These are phyloP conservation scores for Salicornia ramosissima DNA, from an alignment of 148 eudicot genomes.

Conservation along the genomic window DNA sequence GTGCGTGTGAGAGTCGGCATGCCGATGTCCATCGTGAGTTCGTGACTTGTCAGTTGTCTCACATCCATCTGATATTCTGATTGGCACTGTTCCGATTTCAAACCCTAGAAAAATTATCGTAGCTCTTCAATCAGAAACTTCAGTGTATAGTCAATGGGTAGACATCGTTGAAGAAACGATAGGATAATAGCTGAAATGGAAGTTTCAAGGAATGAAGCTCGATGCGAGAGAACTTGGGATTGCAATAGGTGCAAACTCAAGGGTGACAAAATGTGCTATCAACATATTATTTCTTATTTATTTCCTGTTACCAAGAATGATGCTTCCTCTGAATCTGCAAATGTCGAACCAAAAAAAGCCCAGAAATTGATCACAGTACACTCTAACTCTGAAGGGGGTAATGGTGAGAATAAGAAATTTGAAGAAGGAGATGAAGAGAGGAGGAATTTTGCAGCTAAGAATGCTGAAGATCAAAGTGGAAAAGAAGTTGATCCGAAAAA, in stretches of 20 bases:
- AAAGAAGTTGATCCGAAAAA: not conserved
- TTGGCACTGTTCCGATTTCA: not conserved
- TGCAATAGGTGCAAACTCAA: not conserved
- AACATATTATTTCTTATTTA: slow-evolving; percentile 4
- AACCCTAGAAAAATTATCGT: not conserved
- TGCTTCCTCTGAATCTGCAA: not conserved
- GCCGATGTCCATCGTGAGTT: too few relatives aligned
- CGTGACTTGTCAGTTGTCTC: too few relatives aligned
- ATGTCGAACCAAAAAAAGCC: not conserved
- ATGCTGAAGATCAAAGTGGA: not conserved
- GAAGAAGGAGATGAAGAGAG: not conserved
- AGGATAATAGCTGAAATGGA: not conserved
- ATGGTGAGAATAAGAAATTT: not conserved
- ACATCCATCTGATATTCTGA: too few relatives aligned
- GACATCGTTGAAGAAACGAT: not conserved
- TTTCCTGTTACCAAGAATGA: slow-evolving; percentile 5
- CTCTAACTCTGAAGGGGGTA: not conserved
- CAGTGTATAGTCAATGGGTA: not conserved
- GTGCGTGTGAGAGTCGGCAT: too few relatives aligned
- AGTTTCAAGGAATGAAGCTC: slow-evolving; percentile 8
- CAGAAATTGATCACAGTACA: not conserved
- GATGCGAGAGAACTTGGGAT: not conserved
- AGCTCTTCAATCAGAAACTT: not conserved
- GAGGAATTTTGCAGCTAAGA: not conserved
- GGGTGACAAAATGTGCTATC: slow-evolving; percentile 13